phyloP scores from a whole-genome alignment of 495 filamentous ascomycete species.

The Podospora bellae-mahoneyi region DNA sequence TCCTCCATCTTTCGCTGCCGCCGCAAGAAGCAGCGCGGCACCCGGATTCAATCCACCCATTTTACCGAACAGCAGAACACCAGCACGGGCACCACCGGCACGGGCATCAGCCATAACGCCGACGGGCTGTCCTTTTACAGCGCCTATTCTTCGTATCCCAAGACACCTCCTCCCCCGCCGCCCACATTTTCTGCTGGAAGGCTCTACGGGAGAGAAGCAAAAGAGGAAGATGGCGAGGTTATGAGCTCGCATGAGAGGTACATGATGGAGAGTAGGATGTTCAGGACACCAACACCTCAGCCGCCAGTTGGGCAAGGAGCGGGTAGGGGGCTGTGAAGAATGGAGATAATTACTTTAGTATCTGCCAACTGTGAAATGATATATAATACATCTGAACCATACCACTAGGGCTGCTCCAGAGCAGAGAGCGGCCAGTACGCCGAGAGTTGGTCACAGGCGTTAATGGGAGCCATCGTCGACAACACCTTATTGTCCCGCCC shows the following conservation, averaged over 20 bases:
- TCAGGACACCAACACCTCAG: not conserved
- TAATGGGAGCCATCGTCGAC: not conserved
- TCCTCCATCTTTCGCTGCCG: not conserved
- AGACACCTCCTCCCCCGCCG: not conserved
- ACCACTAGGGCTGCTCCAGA: too few species aligned
- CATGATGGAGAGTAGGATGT: not conserved
- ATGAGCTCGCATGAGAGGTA: not conserved
- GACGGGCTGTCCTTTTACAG: not conserved
- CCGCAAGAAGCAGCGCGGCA: not conserved
- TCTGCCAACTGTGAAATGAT: too few species aligned
- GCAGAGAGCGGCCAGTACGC: too few species aligned
- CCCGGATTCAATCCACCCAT: not conserved
- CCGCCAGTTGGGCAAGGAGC: not conserved
- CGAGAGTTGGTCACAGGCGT: not conserved
- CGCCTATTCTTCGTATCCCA: not conserved
- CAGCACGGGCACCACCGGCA: not conserved
- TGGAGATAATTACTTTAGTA: too few species aligned
- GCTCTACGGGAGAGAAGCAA: not conserved
- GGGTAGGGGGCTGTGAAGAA: not conserved
- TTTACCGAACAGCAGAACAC: not conserved
- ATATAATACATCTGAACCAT: too few species aligned
- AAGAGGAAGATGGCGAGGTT: not conserved
- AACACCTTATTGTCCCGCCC: too few species aligned
- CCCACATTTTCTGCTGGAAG: not conserved
- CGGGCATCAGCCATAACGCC: not conserved